Evolutionary conservation across 768 basidiomycete genomes (phyloP).

Genomic region (Leccinum olivaceopallidum): DNA sequence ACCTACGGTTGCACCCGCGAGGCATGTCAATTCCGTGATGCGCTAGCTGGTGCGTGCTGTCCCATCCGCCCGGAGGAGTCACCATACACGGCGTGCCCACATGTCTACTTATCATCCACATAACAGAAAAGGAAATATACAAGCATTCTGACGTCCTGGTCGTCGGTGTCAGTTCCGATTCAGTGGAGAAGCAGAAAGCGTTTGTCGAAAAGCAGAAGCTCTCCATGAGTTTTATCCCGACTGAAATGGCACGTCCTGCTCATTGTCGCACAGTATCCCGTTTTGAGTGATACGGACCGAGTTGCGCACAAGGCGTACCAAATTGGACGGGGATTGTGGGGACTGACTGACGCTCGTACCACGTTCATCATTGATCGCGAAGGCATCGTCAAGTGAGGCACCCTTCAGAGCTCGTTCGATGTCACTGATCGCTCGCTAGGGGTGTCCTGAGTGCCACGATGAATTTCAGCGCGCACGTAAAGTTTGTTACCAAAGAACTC

Average conservation of each 20-base stretch:
- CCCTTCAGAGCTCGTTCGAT: conserved; percentile 2
- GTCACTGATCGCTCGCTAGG: conserved; percentile 32
- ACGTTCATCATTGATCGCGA: conserved; percentile 78
- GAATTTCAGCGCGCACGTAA: conserved; percentile 64
- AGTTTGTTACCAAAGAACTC: conserved; percentile 72
- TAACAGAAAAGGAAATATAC: conserved; percentile 64
- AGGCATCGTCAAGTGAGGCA: conserved; percentile 60
- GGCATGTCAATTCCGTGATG: conserved; percentile 82
- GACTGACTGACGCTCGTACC: conserved; percentile 60
- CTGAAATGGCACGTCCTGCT: not conserved
- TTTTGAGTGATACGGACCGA: conserved; percentile 71
- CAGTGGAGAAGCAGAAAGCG: conserved; percentile 68
- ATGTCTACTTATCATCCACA: not conserved
- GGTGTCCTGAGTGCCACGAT: conserved; percentile 60
- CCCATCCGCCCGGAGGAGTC: conserved; percentile 3
- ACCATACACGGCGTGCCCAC: not conserved
- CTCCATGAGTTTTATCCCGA: conserved; percentile 45
- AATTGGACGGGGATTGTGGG: conserved; percentile 67
- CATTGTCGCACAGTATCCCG: conserved; percentile 56
- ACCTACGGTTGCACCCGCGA: conserved; percentile 80
- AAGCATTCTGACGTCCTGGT: conserved; percentile 63
- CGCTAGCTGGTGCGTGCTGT: conserved; percentile 53
- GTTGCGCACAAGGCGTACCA: conserved; percentile 62
- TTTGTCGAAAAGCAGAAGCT: conserved; percentile 74
- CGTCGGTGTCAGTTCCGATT: conserved; percentile 73